Evolutionary conservation across 768 basidiomycete species (phyloP), one percentile per base, ranked within the genome.

Genomic region (Leccinum fibrillosum): DNA sequence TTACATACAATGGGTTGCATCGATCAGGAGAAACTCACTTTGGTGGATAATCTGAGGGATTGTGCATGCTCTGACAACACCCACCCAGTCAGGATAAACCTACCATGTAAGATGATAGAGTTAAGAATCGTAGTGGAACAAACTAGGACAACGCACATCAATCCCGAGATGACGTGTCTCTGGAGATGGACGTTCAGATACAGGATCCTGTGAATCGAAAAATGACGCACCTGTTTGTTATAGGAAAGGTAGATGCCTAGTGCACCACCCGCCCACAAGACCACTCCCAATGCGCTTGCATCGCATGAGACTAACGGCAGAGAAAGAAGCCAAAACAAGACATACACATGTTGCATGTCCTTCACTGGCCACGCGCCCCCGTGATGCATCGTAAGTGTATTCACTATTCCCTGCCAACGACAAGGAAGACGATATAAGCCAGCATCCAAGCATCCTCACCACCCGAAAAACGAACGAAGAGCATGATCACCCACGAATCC

Each of bases 331-430:
- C 19, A 17, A 47, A 39, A 48, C 25, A 47, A 7, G 15, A 79
- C 89, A 62, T 67, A 92, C 86, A 92, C 93, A 72, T 96, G 94
- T 66, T 95, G 93, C 90, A 94, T 90, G 70, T 96, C 94, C 70
- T 96, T 94, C 53, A 88, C 88, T 2, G 86, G 88, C 94, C 94
- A 96, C 0, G 65, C 70, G 17, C 79, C 80, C 8, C 91, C 90
- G 50, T 85, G 89, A 68, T 97, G 94, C 67, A 93, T 90, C 1
- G 94, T 95, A 68, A 96, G 95, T 0, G 94, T 95, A 64, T 97
- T 96, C 56, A 95, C 88, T 83, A 64, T 56, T 42, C 56, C 71
- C 63, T 64, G 30, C 1, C 3, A 61, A 56, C 34, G 2, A 35
- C 2, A 52, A 44, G 5, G 17, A 17, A 11, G 12, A 15, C 2